Evolutionary conservation across 2,329 filamentous ascomycete genomes (phyloP).

Genomic region (Sporothrix humicola): DNA sequence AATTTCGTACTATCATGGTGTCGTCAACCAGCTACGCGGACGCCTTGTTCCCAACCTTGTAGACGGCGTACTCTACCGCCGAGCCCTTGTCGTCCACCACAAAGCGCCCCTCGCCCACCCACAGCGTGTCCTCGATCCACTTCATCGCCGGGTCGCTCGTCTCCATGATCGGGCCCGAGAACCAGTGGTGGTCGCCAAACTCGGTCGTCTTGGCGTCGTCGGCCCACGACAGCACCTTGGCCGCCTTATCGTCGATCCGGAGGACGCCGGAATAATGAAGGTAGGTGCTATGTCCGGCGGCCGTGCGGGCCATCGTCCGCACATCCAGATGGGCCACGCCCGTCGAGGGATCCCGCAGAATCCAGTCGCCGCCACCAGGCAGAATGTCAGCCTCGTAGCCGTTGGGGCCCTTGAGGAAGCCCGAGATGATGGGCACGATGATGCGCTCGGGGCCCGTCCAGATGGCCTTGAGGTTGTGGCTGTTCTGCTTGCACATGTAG

Average conservation of each 20-base stretch:
- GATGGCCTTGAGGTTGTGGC: conserved; percentile 24
- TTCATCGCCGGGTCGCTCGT: conserved; percentile 26
- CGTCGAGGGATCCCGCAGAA: conserved; percentile 10
- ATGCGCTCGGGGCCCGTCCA: conserved; percentile 11
- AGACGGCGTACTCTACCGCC: conserved; percentile 27
- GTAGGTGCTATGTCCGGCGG: conserved; percentile 24
- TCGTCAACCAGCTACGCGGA: neutral
- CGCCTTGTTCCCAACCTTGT: conserved; percentile 30
- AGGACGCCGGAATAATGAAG: conserved; percentile 27
- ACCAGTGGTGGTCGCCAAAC: conserved; percentile 29
- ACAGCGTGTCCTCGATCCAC: conserved; percentile 28
- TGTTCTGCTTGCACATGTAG: conserved; percentile 4
- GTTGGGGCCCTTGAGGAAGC: conserved; percentile 24
- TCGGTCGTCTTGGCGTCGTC: conserved; percentile 16
- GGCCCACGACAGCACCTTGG: neutral
- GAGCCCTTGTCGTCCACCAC: conserved; percentile 29
- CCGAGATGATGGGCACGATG: conserved; percentile 19
- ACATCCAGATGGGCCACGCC: conserved; percentile 19
- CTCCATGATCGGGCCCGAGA: conserved; percentile 26
- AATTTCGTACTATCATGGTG: no score
- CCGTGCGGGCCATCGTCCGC: conserved; percentile 19
- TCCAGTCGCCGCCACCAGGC: conserved; percentile 26
- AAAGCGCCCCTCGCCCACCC: conserved; percentile 26
- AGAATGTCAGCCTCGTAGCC: conserved; percentile 19
- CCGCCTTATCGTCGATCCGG: conserved; percentile 16